These are phyloP conservation scores for Globisporangium irregulare DNA, from an alignment of 352 stramenopile genomes.

Conservation along the genomic window DNA sequence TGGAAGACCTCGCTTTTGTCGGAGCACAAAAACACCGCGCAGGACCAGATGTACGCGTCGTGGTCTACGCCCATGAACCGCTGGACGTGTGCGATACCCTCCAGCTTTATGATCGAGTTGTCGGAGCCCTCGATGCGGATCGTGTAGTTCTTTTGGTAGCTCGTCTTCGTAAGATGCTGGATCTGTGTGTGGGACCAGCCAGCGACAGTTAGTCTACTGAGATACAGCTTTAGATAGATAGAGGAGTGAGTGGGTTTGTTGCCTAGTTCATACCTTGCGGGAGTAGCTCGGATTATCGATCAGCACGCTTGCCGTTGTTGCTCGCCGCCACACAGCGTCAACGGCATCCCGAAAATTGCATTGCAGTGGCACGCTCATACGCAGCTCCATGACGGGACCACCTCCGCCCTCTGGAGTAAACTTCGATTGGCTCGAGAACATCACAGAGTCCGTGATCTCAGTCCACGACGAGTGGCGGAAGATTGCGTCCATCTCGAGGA, in stretches of 20 bases:
- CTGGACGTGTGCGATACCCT: no score
- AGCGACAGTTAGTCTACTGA: not conserved
- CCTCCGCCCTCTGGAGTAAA: not conserved
- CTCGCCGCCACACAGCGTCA: not conserved
- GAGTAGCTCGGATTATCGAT: conserved; percentile 17
- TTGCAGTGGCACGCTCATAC: conserved; percentile 11
- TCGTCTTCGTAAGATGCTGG: not conserved
- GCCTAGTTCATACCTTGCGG: not conserved
- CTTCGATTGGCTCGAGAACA: not conserved
- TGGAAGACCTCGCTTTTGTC: no score
- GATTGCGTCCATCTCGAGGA: not conserved
- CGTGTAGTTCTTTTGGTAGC: conserved; percentile 12
- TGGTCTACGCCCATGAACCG: no score
- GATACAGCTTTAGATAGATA: no score
- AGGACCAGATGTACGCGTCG: no score
- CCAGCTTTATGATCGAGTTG: no score
- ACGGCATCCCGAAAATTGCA: not conserved
- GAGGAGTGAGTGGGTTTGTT: not conserved
- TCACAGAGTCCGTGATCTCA: not conserved
- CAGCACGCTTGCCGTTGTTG: conserved; percentile 9
- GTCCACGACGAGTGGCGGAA: not conserved
- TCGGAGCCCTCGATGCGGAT: not conserved
- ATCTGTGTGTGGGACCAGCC: not conserved
- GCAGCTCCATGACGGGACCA: conserved; percentile 17
- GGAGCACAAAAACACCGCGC: no score